Evolutionary conservation across 345 rosid species (phyloP).

Genomic region (Gossypium anomalum): DNA sequence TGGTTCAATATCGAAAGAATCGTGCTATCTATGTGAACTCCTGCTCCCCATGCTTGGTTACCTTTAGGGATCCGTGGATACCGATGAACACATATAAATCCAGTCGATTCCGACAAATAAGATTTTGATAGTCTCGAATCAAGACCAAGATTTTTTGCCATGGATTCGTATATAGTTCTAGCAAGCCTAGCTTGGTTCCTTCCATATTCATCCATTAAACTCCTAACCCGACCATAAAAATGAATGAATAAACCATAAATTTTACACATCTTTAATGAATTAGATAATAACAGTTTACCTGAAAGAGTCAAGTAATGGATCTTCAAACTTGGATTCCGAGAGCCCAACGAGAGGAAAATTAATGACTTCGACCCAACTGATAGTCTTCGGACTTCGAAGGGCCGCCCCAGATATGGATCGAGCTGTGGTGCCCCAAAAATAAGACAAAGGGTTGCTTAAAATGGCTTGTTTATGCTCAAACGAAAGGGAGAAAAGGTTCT

Average conservation of each 20-base stretch:
- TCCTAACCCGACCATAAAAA: too few species aligned
- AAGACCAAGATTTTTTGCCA: slow-evolving; percentile 37
- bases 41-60: slow-evolving; percentile 35
- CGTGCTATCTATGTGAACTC: slow-evolving; percentile 62
- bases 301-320: neutral
- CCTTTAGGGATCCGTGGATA: slow-evolving; percentile 30
- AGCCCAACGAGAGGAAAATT: slow-evolving; percentile 46
- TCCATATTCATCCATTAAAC: neutral
- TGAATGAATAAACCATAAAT: neutral
- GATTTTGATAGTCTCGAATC: slow-evolving; percentile 25
- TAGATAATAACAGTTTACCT: neutral
- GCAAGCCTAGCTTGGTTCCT: slow-evolving; percentile 45
- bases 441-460: slow-evolving; percentile 32
- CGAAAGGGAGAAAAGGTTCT: too few species aligned
- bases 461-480: too few species aligned
- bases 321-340: neutral
- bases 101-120: slow-evolving; percentile 48
- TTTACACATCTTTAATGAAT: neutral
- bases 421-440: slow-evolving; percentile 70
- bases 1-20: slow-evolving; percentile 55
- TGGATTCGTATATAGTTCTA: slow-evolving; percentile 37
- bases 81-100: slow-evolving; percentile 49
- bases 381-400: slow-evolving; percentile 26
- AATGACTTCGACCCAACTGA: slow-evolving; percentile 61
- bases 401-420: slow-evolving; percentile 48